phyloP scores from a whole-genome alignment of 176 grass and related monocot genomes.

The Carex pumila region DNA sequence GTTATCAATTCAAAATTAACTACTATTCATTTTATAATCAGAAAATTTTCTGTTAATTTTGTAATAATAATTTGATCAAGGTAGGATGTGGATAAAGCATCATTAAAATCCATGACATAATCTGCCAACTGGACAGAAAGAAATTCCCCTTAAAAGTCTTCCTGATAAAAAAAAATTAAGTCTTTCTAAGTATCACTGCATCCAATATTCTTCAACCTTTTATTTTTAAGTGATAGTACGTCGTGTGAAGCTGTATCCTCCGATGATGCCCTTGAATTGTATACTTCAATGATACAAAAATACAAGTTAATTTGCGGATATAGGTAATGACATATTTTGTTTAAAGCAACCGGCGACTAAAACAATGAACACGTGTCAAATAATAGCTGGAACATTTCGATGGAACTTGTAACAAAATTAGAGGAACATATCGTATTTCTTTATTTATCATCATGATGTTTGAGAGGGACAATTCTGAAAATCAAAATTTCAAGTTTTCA shows the following conservation, averaged over 20 bases:
- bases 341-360: background rate
- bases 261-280: background rate
- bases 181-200: background rate
- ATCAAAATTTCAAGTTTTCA: background rate
- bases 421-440: background rate
- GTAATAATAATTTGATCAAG: background rate
- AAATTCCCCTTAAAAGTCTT: background rate
- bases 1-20: background rate
- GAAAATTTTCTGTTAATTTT: background rate
- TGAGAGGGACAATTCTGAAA: background rate
- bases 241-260: background rate
- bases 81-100: background rate
- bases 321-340: background rate
- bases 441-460: background rate
- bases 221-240: background rate
- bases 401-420: background rate
- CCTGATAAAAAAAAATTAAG: background rate
- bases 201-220: background rate
- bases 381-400: background rate
- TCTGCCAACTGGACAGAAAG: background rate
- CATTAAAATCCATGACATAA: background rate
- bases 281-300: background rate
- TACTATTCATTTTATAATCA: background rate
- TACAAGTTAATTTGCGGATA: background rate
- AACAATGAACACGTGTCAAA: background rate